Conservation (phyloP, 345 rosid species). For the Excoecaria agallocha region DNA sequence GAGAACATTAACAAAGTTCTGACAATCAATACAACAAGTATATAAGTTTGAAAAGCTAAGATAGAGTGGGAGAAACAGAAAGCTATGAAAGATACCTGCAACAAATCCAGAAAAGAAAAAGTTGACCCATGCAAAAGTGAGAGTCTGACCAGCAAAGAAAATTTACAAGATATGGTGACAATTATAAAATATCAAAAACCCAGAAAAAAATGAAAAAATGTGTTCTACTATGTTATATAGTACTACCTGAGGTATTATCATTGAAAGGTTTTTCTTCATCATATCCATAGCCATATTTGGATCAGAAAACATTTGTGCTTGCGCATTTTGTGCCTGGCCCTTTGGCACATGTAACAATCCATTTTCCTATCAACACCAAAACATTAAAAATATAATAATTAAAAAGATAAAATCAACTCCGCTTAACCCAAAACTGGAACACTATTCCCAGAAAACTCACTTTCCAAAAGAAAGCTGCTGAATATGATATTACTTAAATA, state of each 20-base stretch:
- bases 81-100: conserved; percentile 56
- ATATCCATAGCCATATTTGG: conserved; percentile 99
- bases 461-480: neutral
- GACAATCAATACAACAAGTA: neutral
- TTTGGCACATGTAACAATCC: conserved; percentile 85
- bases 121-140: conserved; percentile 99
- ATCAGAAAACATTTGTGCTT: conserved; percentile 99
- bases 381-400: neutral
- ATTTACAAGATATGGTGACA: conserved; percentile 1
- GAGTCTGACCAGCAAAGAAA: conserved; percentile 58
- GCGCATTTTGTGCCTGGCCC: conserved; percentile 75
- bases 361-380: conserved; percentile 58
- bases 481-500: neutral
- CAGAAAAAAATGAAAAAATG: neutral
- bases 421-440: neutral
- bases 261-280: conserved; percentile 99
- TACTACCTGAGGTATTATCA: conserved; percentile 95
- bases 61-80: neutral
- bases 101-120: conserved; percentile 99
- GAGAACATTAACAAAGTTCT: neutral
- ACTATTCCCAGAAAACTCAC: neutral
- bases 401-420: neutral
- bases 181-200: conserved; percentile 15
- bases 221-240: neutral
- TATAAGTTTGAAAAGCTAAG: neutral